Conservation (phyloP, 306 rosid species). For the Alnus glutinosa region DNA sequence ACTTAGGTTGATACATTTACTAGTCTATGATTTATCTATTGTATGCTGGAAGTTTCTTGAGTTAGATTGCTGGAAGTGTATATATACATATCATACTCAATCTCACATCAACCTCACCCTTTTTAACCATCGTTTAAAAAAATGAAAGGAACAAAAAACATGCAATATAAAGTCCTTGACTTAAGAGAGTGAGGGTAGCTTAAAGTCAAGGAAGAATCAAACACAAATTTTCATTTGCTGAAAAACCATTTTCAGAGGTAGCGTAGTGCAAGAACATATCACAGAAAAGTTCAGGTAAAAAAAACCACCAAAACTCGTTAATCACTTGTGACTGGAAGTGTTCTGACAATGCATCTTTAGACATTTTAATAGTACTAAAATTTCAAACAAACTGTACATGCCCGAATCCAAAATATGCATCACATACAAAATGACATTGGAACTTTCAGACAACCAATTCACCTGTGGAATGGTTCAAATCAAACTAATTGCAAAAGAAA, state of each 20-base stretch:
- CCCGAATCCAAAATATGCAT: not conserved
- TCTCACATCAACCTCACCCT: not conserved
- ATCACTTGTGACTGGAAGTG: not conserved
- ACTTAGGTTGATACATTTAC: not conserved
- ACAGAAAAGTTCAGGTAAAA: not conserved
- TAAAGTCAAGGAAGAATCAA: not conserved
- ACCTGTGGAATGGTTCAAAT: too few relatives aligned
- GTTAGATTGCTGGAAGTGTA: not conserved
- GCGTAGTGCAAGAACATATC: too few relatives aligned
- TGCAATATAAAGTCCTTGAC: not conserved
- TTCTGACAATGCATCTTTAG: not conserved
- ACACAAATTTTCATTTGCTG: not conserved
- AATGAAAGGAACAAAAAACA: not conserved
- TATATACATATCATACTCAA: not conserved
- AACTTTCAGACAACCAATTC: not conserved
- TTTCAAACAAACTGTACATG: not conserved
- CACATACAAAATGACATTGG: not conserved
- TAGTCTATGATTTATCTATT: not conserved
- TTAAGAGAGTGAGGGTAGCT: not conserved
- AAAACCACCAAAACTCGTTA: not conserved
- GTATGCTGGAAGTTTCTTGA: not conserved
- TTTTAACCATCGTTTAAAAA: not conserved
- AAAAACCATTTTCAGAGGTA: not conserved
- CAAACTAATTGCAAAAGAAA: slow-evolving; percentile 3
- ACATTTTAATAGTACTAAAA: not conserved